Base-by-base conservation (phyloP, 164 flowering plant species). In the Buxus sempervirens region DNA sequence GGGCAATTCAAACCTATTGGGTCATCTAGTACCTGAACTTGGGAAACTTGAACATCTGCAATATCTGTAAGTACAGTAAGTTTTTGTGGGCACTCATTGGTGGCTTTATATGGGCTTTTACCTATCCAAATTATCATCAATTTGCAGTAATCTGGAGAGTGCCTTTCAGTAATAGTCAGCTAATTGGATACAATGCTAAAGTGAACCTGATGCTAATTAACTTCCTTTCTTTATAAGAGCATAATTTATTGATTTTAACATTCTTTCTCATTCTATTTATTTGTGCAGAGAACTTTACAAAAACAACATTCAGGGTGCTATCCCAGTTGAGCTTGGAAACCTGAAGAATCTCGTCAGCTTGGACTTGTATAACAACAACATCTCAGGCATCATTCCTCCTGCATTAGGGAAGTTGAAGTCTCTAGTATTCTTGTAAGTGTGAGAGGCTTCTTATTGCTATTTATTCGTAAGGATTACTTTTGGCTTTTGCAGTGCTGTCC, bases 11-110 rank as follows among this genome's bases (percentile, higher is more conserved):
- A 91, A 91, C 67, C 66, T 94, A 53, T 86, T 93, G 54, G 98
- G 98, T 69, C 91, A 83, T 79, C 75, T 94, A 27, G 95, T 90
- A 51, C 81, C 95, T 64, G 93, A 91, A 57, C 91, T 94, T 64
- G 98, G 96, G 73, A 91, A 88, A 71, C 93, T 94, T 21, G 88
- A 88, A 73, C 86, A 82, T 76, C 84, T 94, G 54, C 96, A 94
- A 67, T 94, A 94, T 78, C 73, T 94, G 97, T 94, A 73, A 76
- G 97, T 81, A 25, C 7, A 49, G 54, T 70, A 4, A 0, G 24
- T 23, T 60, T 21, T 16, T 21, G 16, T 59, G 5, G 23, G 24
- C 16, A 45, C 12, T 45, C 1, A 45, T 10, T 10, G 1, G 51
- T 45, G 2, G 18, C 14, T 45, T 45, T 45, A 45, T 45, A 15